Base-by-base conservation (phyloP, 768 basidiomycete species). In the Tulasnella sp. region DNA sequence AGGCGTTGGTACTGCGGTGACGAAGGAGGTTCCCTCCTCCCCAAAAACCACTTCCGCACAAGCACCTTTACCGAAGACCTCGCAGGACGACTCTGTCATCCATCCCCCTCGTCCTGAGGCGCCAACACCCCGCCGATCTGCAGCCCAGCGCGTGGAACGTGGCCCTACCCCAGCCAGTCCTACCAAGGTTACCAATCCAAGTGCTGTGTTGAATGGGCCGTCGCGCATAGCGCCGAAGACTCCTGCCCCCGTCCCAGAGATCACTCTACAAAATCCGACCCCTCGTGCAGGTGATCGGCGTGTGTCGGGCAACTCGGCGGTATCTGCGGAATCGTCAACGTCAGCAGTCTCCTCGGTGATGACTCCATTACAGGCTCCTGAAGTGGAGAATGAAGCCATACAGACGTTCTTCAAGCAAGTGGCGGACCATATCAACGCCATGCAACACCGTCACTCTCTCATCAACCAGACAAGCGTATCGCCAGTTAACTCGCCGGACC, bases 321-420 rank as follows among this genome's bases (percentile, higher is more conserved):
- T 25, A 31, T 52, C 32, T 1, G n/a, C 50, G 35, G 4, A 14
- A n/a, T 52, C 50, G 4, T 40, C 50, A 8, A 52, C 34, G 32
- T 63, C 68, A 59, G 62, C 57, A 37, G 39, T 67, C 37, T 63
- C 69, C 53, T 60, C 60, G 17, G 72, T 69, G 6, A 62, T 66
- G 9, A 68, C 67, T 32, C 74, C 74, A 2, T 71, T 86, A 31
- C 74, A 77, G 25, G 74, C 81, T n/a, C 85, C 88, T 0, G 77
- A 83, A 56, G 71, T 84, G 27, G 75, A 83, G 62, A 83, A 91
- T 64, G 79, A 79, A 51, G 81, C 78, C 42, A 80, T 94, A 64
- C 86, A 90, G 62, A 70, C 79, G 43, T 93, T 93, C 71, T 87
- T 92, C 69, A 75, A 84, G 54, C 86, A 93, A 67, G 82, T 92